These are phyloP conservation scores for Zygosaccharomyces gambellarensis DNA, from an alignment of 805 yeast species.

Conservation along the genomic window DNA sequence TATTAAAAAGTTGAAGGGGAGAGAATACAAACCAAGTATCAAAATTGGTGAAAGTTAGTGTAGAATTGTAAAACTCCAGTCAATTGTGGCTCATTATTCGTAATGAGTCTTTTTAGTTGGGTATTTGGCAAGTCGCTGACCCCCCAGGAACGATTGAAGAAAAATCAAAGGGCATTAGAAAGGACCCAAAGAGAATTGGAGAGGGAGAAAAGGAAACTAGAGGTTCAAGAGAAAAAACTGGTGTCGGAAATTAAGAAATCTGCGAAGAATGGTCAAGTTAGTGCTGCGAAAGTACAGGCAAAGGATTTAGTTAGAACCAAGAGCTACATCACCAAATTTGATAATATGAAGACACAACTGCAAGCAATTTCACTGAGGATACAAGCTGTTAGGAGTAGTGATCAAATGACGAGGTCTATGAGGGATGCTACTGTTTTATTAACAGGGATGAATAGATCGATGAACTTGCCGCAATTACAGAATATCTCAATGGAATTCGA, in stretches of 20 bases:
- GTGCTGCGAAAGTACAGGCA: conserved; percentile 91
- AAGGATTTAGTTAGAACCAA: conserved; percentile 89
- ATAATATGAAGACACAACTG: conserved; percentile 87
- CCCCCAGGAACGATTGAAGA: conserved; percentile 91
- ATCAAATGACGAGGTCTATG: conserved; percentile 94
- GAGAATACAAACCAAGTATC: too few relatives aligned
- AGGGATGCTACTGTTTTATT: conserved; percentile 83
- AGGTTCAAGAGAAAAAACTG: conserved; percentile 86
- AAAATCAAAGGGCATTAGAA: conserved; percentile 90
- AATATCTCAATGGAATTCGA: conserved; percentile 94
- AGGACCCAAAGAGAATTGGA: conserved; percentile 91
- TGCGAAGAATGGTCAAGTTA: conserved; percentile 84
- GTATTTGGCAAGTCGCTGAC: conserved; percentile 89
- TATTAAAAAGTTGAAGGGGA: too few relatives aligned
- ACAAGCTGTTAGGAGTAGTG: conserved; percentile 86
- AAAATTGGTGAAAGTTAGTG: too few relatives aligned
- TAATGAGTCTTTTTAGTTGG: conserved; percentile 80
- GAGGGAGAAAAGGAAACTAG: conserved; percentile 79
- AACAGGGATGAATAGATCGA: conserved; percentile 79
- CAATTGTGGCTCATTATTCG: not conserved
- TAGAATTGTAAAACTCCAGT: not conserved
- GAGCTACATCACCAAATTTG: conserved; percentile 76
- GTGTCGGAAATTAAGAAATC: conserved; percentile 81
- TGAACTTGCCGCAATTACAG: conserved; percentile 87
- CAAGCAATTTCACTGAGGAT: conserved; percentile 91